Conservation (phyloP, 208 protist genomes). For the Trypanosoma lewisi region DNA sequence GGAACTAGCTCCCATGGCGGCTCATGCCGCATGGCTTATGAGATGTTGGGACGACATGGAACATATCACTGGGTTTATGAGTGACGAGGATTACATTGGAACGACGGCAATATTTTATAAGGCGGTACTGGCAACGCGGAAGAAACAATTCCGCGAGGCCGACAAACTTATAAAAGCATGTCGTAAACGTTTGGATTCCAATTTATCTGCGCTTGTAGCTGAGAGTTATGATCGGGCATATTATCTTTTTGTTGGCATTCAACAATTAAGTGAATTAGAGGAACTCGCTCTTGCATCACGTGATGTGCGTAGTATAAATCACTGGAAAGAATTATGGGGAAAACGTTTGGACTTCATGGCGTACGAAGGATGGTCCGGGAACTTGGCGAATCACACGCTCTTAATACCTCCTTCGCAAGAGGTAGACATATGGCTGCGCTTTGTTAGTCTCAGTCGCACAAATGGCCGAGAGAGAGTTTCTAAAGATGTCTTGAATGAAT, state of each 20-base stretch:
- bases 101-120: slow-evolving; percentile 92
- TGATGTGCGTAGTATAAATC: slow-evolving; percentile 55
- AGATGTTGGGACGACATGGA: slow-evolving; percentile 92
- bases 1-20: slow-evolving; percentile 92
- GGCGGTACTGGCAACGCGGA: slow-evolving; percentile 73
- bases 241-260: slow-evolving; percentile 94
- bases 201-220: slow-evolving; percentile 94
- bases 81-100: slow-evolving; percentile 86
- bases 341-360: slow-evolving; percentile 83
- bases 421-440: slow-evolving; percentile 97
- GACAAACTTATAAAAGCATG: slow-evolving; percentile 82
- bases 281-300: slow-evolving; percentile 91
- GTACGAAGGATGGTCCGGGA: slow-evolving; percentile 96
- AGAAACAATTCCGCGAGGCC: slow-evolving; percentile 77
- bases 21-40: slow-evolving; percentile 96
- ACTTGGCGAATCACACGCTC: slow-evolving; percentile 95
- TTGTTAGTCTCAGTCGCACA: slow-evolving; percentile 93
- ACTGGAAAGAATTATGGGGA: slow-evolving; percentile 90
- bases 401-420: slow-evolving; percentile 93
- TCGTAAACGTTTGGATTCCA: slow-evolving; percentile 91
- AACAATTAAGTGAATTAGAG: slow-evolving; percentile 99
- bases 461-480: slow-evolving; percentile 81
- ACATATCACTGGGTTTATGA: slow-evolving; percentile 87
- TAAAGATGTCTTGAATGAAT: slow-evolving; percentile 87
- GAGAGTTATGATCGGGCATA: slow-evolving; percentile 99